Percentiles rank a stretch among this genome's conserved stretches.
These are phyloP conservation scores for Wickerhamiella pararugosa DNA, from an alignment of 1,139 yeast species.

Conservation along the genomic window DNA sequence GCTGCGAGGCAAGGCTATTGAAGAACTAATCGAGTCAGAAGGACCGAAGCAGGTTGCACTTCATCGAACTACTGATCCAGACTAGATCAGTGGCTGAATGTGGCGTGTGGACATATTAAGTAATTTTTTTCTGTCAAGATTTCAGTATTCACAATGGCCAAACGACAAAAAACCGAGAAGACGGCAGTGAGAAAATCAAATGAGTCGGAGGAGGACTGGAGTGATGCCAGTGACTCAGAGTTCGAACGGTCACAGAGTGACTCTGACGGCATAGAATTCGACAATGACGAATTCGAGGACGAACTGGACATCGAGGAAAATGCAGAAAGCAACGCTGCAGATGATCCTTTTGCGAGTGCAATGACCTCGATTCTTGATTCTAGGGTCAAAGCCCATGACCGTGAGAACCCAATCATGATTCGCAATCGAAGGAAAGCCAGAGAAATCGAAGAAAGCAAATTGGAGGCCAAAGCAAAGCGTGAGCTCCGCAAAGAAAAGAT, in stretches of 20 bases:
- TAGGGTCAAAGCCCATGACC: constrained; percentile 71
- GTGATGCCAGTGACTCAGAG: not conserved
- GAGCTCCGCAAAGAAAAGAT: constrained; percentile 60
- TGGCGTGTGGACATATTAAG: not conserved
- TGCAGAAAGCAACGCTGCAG: constrained; percentile 2
- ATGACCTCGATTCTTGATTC: constrained; percentile 75
- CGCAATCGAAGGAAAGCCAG: constrained; percentile 48
- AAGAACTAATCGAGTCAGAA: constrained; percentile 9
- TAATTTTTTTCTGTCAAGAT: constrained; percentile 2
- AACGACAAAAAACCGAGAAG: constrained; percentile 2
- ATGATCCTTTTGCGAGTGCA: constrained; percentile 54
- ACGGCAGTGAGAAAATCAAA: constrained; percentile 1
- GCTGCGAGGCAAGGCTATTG: constrained; percentile 15
- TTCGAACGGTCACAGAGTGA: constrained; percentile 2
- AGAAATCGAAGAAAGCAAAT: constrained; percentile 63
- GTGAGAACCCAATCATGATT: constrained; percentile 80
- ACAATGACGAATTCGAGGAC: constrained; percentile 4
- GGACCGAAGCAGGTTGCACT: constrained; percentile 4
- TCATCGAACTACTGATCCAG: constrained; percentile 6
- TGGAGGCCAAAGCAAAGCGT: constrained; percentile 72
- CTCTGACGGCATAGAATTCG: constrained; percentile 2
- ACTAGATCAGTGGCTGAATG: not conserved
- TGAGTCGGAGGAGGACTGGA: constrained; percentile 6
- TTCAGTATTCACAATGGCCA: constrained; percentile 1
- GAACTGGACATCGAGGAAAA: constrained; percentile 6